Evolutionary conservation across 768 basidiomycete species (phyloP), one percentile per base, ranked within the genome.

Genomic region (Pleurotus sapidus): DNA sequence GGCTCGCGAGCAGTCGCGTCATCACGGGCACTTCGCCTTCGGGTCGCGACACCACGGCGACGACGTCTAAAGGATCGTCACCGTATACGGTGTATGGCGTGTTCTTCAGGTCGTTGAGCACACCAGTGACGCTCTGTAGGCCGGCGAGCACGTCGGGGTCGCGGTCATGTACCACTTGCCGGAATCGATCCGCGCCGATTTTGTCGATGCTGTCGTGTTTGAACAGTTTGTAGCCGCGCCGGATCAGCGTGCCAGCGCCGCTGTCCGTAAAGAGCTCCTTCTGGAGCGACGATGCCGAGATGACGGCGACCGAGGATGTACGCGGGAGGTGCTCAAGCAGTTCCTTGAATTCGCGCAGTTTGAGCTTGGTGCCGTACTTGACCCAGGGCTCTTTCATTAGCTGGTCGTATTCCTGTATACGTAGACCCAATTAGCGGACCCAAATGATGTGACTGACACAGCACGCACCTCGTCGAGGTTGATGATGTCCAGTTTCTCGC

Each of bases 331-430:
- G 89, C 68, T 98, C 97, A 45, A 99, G 84, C 55, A 99, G 87
- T 67, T 98, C 97, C 76, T 99, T 99, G 82, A 99, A 98, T 72
- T 98, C 96, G 61, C 97, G 89, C 57, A 99, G 83, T 76, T 98
- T 98, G 72, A 99, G 91, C 74, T 99, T 99, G 61, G 96, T 98
- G 59, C 96, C 97, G 69, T 87, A 98, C 71, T 97, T 97, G 72
- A 99, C 96, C 97, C 97, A 99, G 5, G 95, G 84, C 74, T 98
- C 91, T 67, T 95, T 95, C 95, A 98, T 92, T 58, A 99, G 87
- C 20, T 83, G 83, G 63, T 96, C 92, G 73, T 96, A 98, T 77
- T 99, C 97, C 90, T 94, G 66, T 6, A 59, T 37, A 49, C 34
- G 58, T 11, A 49, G 14, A 8, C 30, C 9, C 11, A 9, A 34